Evolutionary conservation across 192 early-diverging fungal genomes (phyloP).

Genomic region (Oehlia diaphana): DNA sequence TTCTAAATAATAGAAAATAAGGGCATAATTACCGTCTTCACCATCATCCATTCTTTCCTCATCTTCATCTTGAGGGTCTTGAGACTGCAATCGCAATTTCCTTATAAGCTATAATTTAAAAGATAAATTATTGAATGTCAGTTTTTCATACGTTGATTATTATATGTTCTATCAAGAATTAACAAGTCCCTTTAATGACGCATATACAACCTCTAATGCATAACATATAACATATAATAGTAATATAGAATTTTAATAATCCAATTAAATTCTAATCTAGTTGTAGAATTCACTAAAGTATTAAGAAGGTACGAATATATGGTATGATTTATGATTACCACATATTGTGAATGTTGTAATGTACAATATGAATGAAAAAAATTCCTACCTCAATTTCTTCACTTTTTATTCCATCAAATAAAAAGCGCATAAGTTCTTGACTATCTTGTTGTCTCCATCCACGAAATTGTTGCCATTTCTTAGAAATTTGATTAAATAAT

Average conservation of each 20-base stretch:
- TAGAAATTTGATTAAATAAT: slow-evolving; percentile 56
- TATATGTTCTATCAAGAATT: not conserved
- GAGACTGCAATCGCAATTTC: not conserved
- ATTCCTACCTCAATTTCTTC: slow-evolving; percentile 46
- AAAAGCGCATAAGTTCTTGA: slow-evolving; percentile 67
- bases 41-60: not conserved
- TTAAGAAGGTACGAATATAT: not conserved
- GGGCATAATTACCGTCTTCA: not conserved
- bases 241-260: not conserved
- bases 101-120: not conserved
- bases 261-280: not conserved
- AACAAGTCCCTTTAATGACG: not conserved
- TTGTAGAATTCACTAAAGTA: not conserved
- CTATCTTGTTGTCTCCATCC: slow-evolving; percentile 67
- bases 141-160: not conserved
- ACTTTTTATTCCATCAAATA: slow-evolving; percentile 61
- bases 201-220: no score
- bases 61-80: not conserved
- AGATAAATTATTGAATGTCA: not conserved
- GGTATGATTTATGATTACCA: not conserved
- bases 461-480: slow-evolving; percentile 61
- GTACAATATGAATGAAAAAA: not conserved
- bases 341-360: not conserved
- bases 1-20: not conserved
- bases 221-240: no score